Conservation (phyloP, 2,329 filamentous ascomycete species). For the Aspergillus pseudoviridinutans region DNA sequence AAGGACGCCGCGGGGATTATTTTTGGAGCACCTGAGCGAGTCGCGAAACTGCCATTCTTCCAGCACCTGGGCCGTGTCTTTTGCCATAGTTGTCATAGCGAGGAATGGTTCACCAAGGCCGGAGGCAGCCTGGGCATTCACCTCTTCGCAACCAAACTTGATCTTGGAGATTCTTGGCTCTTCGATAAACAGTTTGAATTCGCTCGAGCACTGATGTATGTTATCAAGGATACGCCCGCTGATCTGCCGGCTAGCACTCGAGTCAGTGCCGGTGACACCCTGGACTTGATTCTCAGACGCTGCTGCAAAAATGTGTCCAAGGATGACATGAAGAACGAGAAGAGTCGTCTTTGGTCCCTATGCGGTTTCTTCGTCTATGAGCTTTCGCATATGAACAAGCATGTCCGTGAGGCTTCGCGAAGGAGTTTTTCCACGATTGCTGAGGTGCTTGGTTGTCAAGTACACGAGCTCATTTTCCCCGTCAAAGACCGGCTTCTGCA, state of each 20-base stretch:
- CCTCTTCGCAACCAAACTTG: slow-evolving; percentile 77
- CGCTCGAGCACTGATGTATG: slow-evolving; percentile 86
- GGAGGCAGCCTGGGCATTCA: slow-evolving; percentile 89
- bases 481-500: slow-evolving; percentile 86
- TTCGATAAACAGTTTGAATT: slow-evolving; percentile 80
- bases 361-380: slow-evolving; percentile 85
- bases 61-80: slow-evolving; percentile 76
- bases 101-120: slow-evolving; percentile 98
- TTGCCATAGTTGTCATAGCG: slow-evolving; percentile 91
- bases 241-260: slow-evolving; percentile 90
- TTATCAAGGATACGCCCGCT: slow-evolving; percentile 96
- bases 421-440: slow-evolving; percentile 77
- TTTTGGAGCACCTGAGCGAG: slow-evolving; percentile 68
- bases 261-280: slow-evolving; percentile 73
- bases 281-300: slow-evolving; percentile 72
- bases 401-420: slow-evolving; percentile 85
- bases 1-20: slow-evolving; percentile 73
- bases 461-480: slow-evolving; percentile 83
- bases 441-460: slow-evolving; percentile 68
- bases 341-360: slow-evolving; percentile 67
- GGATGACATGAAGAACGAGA: slow-evolving; percentile 67
- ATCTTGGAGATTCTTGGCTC: slow-evolving; percentile 81
- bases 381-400: slow-evolving; percentile 90
- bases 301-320: slow-evolving; percentile 78
- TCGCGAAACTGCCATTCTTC: slow-evolving; percentile 80